A percentile compares a stretch with the other conserved stretches of the same genome.
phyloP scores from a whole-genome alignment of 805 yeast species.

The Yarrowia hollandica region DNA sequence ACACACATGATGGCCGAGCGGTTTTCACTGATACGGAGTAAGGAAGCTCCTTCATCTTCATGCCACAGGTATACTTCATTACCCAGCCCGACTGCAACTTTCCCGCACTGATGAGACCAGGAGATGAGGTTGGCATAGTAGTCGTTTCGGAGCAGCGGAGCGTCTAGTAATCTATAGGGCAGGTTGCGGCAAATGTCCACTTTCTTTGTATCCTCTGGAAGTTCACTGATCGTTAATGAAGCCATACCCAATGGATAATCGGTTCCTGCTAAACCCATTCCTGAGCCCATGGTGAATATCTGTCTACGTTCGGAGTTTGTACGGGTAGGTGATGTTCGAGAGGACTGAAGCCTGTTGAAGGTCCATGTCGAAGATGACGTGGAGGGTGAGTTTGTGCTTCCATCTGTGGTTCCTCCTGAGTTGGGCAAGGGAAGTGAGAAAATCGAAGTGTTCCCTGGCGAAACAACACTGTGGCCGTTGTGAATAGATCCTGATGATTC shows the following conservation, averaged over 20 bases:
- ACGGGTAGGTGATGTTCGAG: neutral
- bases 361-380: neutral
- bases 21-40: constrained; percentile 38
- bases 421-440: constrained; percentile 4
- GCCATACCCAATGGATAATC: constrained; percentile 14
- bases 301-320: neutral
- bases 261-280: constrained; percentile 14
- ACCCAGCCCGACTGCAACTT: constrained; percentile 65
- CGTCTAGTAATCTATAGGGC: constrained; percentile 56
- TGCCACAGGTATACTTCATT: constrained; percentile 61
- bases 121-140: constrained; percentile 71
- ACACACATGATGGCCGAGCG: constrained; percentile 30
- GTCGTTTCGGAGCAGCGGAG: constrained; percentile 69
- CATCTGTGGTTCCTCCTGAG: constrained; percentile 1
- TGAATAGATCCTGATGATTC: neutral
- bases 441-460: constrained; percentile 13
- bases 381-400: neutral
- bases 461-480: neutral
- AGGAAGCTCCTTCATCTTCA: constrained; percentile 48
- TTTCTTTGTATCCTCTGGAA: neutral
- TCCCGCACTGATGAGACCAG: constrained; percentile 55
- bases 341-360: neutral
- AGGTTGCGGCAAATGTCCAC: constrained; percentile 3
- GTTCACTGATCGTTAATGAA: neutral
- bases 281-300: constrained; percentile 19